Conservation (phyloP, 2,329 filamentous ascomycete species). For the Ceratocystiopsis sp. region DNA sequence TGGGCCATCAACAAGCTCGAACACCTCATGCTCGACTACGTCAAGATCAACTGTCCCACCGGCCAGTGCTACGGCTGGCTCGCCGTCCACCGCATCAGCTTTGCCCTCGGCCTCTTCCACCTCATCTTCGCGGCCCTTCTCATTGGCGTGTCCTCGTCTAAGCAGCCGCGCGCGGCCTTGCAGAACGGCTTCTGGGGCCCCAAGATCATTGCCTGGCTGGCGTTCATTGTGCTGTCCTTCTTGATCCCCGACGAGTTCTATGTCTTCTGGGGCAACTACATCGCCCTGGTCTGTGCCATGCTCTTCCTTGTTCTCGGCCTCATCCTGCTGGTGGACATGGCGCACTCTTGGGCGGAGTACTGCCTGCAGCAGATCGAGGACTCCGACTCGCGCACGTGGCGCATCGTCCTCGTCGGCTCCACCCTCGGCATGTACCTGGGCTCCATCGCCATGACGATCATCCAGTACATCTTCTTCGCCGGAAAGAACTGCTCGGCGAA, state of each 20-base stretch:
- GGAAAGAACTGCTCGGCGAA: constrained; percentile 76
- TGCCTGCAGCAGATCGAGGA: constrained; percentile 89
- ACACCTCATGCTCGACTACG: constrained; percentile 82
- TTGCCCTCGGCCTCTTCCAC: constrained; percentile 88
- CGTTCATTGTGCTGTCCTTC: constrained; percentile 77
- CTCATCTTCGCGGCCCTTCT: constrained; percentile 70
- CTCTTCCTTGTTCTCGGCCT: constrained; percentile 86
- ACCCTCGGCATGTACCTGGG: constrained; percentile 87
- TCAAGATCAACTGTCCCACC: constrained; percentile 83
- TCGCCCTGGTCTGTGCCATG: constrained; percentile 75
- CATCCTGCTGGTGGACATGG: constrained; percentile 82
- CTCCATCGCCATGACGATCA: constrained; percentile 80
- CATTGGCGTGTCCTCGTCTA: constrained; percentile 72
- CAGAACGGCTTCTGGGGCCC: constrained; percentile 99
- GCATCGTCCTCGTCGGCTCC: constrained; percentile 73
- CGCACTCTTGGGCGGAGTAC: constrained; percentile 93
- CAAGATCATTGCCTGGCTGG: constrained; percentile 80
- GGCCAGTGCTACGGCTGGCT: constrained; percentile 91
- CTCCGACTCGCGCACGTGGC: constrained; percentile 71
- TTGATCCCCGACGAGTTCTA: constrained; percentile 93
- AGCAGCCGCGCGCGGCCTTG: constrained; percentile 69
- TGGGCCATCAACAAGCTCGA: constrained; percentile 96
- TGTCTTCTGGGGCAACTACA: constrained; percentile 88
- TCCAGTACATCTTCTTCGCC: constrained; percentile 97
- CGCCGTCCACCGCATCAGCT: constrained; percentile 94